A percentile compares a stretch with the other conserved stretches of the same genome.
These are phyloP conservation scores for Ustilago curta DNA, from an alignment of 1,284 basidiomycete species.

Conservation along the genomic window DNA sequence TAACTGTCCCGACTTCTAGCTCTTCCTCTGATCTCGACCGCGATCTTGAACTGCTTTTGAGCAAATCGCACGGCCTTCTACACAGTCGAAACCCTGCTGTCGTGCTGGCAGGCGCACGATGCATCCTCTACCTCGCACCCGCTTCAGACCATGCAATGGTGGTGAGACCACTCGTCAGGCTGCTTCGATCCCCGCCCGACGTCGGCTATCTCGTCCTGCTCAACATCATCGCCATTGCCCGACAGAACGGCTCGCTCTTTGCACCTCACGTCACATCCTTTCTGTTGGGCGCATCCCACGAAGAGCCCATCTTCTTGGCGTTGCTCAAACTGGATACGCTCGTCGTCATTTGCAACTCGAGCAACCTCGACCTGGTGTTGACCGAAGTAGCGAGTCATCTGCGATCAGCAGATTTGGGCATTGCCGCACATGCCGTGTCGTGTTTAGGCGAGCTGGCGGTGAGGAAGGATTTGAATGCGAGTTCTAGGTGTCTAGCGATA, in stretches of 20 bases:
- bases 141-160: slow-evolving; percentile 24
- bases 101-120: slow-evolving; percentile 47
- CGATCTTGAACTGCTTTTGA: slow-evolving; percentile 60
- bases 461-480: slow-evolving; percentile 20
- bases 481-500: slow-evolving; percentile 27
- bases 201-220: slow-evolving; percentile 49
- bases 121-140: slow-evolving; percentile 38
- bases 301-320: slow-evolving; percentile 56
- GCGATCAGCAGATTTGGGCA: slow-evolving; percentile 25
- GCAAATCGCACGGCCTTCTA: slow-evolving; percentile 49
- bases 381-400: slow-evolving; percentile 49
- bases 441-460: slow-evolving; percentile 49
- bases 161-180: slow-evolving; percentile 43
- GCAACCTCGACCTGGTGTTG: slow-evolving; percentile 28
- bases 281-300: slow-evolving; percentile 49
- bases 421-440: slow-evolving; percentile 47
- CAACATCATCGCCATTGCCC: slow-evolving; percentile 41
- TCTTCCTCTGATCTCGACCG: slow-evolving; percentile 40
- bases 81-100: slow-evolving; percentile 58
- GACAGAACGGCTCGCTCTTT: slow-evolving; percentile 31
- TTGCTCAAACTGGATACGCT: slow-evolving; percentile 58
- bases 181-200: slow-evolving; percentile 48
- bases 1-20: background rate
- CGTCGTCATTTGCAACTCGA: slow-evolving; percentile 29
- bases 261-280: slow-evolving; percentile 45